Percentiles rank a stretch among this genome's conserved stretches.
Conservation (phyloP, 1,284 basidiomycete genomes). For the Cryptococcus sp. region DNA sequence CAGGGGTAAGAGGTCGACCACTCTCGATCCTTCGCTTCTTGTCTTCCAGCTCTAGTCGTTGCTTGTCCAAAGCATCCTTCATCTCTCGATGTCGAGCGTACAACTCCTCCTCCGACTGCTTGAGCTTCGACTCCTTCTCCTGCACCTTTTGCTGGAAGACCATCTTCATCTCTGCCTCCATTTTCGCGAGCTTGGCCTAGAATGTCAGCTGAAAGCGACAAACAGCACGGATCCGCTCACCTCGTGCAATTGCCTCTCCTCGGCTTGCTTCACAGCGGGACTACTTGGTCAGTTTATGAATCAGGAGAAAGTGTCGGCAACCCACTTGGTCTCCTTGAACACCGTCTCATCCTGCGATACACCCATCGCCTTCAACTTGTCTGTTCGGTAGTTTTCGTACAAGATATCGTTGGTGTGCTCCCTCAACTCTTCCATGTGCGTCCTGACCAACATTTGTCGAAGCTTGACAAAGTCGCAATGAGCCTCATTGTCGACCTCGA, state of each 20-base stretch:
- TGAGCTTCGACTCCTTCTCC: constrained; percentile 95
- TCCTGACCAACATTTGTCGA: constrained; percentile 94
- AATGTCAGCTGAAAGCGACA: not conserved
- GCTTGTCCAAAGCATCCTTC: constrained; percentile 98
- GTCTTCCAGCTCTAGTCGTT: constrained; percentile 89
- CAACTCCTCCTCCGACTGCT: constrained; percentile 95
- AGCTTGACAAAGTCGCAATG: constrained; percentile 99
- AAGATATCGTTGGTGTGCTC: constrained; percentile 89
- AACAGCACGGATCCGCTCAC: constrained; percentile 12
- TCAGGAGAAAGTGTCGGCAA: constrained; percentile 14
- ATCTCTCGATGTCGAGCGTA: constrained; percentile 97
- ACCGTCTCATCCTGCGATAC: constrained; percentile 92
- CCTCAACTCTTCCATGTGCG: constrained; percentile 95
- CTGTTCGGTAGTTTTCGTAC: constrained; percentile 94
- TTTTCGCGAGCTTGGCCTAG: constrained; percentile 85
- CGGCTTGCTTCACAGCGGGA: constrained; percentile 88
- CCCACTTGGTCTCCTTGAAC: constrained; percentile 97
- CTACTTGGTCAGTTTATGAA: constrained; percentile 47
- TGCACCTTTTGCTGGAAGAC: constrained; percentile 99
- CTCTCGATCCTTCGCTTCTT: constrained; percentile 96
- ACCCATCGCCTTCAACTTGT: constrained; percentile 90
- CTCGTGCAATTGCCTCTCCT: constrained; percentile 87
- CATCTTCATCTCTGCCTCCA: constrained; percentile 99
- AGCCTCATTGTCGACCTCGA: constrained; percentile 96
- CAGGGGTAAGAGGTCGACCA: constrained; percentile 88